Base-by-base conservation (phyloP, 2,329 filamentous ascomycete species). In the Thyridium curvatum region DNA sequence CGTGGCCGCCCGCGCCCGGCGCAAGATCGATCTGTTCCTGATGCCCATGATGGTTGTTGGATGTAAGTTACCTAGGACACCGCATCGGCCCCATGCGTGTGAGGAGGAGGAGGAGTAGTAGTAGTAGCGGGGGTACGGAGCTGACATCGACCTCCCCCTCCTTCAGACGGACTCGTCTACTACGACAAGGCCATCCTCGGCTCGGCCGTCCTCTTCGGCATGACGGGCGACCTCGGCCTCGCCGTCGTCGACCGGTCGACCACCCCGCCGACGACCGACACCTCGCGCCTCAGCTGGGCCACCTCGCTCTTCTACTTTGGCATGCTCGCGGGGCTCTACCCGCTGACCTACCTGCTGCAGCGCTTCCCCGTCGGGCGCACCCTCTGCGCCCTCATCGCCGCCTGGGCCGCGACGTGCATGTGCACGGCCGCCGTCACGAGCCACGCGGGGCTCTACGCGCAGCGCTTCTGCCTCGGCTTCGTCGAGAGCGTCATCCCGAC, bases 301-400 rank as follows among this genome's bases (percentile, higher is more conserved):
- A 88, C 83, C 0, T 87, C 82, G 0, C 68, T 87, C 51, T 88
- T 89, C 64, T 89, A 88, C 64, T 87, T 89, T 48, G 84, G 84
- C 30, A 85, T 86, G 82, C 69, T 90, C 3, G 78, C 74, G 1
- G 84, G 84, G 0, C 64, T 85, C 3, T 88, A 86, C 45, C 84
- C 84, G 2, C 79, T 87, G 74, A 82, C 81, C 0, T 86, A 83
- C 43, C 65, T 75, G 1, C 65, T 86, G 2, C 84, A 89, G 56
- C 74, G 76, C 15, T 84, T 86, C 62, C 67, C 77, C 42, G 68
- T 78, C 2, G 74, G 79, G n/a, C 69, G 71, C 34, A 74, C 84
- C 2, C 69, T 89, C 3, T 82, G 82, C 12, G 65, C 52, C 12
- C 64, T 81, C 2, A 79, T 86, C 3, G 60, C 85, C 36, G 38